phyloP scores from a whole-genome alignment of 441 rosid species.

The Jatropha multifida region DNA sequence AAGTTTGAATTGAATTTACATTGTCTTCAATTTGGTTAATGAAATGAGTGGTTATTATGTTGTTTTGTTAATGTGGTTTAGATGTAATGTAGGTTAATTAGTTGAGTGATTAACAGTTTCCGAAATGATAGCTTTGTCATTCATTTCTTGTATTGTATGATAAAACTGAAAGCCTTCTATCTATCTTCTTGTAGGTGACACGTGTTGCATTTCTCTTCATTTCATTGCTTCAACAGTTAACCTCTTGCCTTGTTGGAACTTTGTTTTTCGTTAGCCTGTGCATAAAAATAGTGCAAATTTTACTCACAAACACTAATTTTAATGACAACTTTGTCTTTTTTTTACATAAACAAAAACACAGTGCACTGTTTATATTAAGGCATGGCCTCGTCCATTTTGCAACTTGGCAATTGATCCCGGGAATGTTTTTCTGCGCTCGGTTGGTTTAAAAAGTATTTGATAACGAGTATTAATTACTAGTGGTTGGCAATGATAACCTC shows the following conservation, averaged over 20 bases:
- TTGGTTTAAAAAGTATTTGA: no score
- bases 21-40: neutral
- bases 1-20: neutral
- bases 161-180: neutral
- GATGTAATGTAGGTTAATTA: constrained; percentile 7
- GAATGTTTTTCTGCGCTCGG: no score
- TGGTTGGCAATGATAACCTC: no score
- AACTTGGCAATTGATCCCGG: no score
- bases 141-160: neutral
- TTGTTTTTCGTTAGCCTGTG: no score
- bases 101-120: constrained; percentile 9
- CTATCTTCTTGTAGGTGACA: neutral
- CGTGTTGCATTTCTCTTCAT: neutral
- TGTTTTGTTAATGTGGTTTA: constrained; percentile 11
- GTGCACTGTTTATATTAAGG: no score
- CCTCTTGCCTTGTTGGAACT: neutral
- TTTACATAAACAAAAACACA: no score
- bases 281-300: no score
- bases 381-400: no score
- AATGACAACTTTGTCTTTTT: no score
- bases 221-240: neutral
- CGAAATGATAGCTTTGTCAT: constrained; percentile 13
- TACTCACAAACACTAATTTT: no score
- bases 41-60: neutral
- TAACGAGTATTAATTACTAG: no score